Conservation (phyloP, 306 rosid genomes). For the Fragaria nilgerrensis region DNA sequence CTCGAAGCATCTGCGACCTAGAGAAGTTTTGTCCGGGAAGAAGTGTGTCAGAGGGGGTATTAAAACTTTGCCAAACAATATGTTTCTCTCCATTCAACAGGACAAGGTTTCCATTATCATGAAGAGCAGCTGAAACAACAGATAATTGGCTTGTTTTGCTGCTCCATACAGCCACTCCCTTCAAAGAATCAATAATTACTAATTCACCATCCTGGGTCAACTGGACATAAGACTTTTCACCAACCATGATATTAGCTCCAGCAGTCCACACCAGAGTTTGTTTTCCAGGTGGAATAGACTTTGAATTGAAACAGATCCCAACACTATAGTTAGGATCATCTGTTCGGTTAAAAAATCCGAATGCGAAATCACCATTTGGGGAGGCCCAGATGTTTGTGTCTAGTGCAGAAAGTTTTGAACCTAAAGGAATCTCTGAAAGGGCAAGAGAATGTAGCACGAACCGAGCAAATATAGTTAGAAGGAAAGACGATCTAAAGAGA, state of each 20-base stretch:
- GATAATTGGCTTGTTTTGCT: slow-evolving; percentile 41
- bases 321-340: slow-evolving; percentile 54
- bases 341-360: slow-evolving; percentile 55
- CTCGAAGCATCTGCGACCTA: slow-evolving; percentile 43
- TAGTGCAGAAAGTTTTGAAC: slow-evolving; percentile 53
- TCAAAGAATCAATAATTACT: slow-evolving; percentile 50
- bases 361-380: slow-evolving; percentile 65
- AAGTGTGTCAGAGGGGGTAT: slow-evolving; percentile 66
- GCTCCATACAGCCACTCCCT: slow-evolving; percentile 43
- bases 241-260: slow-evolving; percentile 52
- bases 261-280: slow-evolving; percentile 65
- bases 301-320: slow-evolving; percentile 66
- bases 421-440: slow-evolving; percentile 54
- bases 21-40: slow-evolving; percentile 75
- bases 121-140: slow-evolving; percentile 58
- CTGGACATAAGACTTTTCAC: slow-evolving; percentile 58
- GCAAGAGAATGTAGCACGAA: slow-evolving; percentile 43
- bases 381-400: slow-evolving; percentile 62
- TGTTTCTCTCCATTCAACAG: slow-evolving; percentile 41
- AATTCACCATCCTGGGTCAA: slow-evolving; percentile 58
- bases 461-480: slow-evolving; percentile 38
- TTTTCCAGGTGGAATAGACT: slow-evolving; percentile 46
- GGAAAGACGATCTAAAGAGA: slow-evolving; percentile 32
- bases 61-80: slow-evolving; percentile 73
- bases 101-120: slow-evolving; percentile 70